These are phyloP conservation scores for Myriosclerotinia scirpicola DNA, from an alignment of 2,329 filamentous ascomycete genomes.

Conservation along the genomic window DNA sequence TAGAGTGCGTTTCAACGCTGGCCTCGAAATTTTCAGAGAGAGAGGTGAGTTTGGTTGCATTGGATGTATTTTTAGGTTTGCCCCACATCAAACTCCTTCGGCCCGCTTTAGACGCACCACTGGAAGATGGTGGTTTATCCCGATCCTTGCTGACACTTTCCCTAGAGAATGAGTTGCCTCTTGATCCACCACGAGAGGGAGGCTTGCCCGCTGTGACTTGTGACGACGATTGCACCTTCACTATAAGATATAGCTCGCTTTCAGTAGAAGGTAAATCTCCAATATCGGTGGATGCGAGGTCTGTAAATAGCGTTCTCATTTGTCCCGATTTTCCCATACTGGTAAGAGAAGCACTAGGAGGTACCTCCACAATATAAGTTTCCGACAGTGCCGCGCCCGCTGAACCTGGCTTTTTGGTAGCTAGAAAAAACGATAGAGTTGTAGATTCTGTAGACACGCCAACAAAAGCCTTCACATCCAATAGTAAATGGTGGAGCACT, in stretches of 20 bases:
- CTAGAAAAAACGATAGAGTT: conserved; percentile 75
- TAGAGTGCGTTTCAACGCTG: conserved; percentile 23
- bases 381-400: conserved; percentile 73
- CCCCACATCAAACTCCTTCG: conserved; percentile 71
- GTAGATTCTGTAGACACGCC: conserved; percentile 74
- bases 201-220: conserved; percentile 36
- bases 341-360: conserved; percentile 69
- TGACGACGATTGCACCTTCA: conserved; percentile 59
- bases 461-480: conserved; percentile 81
- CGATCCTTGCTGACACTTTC: conserved; percentile 33
- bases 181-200: conserved; percentile 30
- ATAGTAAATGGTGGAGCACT: conserved; percentile 75
- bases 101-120: conserved; percentile 52
- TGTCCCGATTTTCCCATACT: conserved; percentile 64
- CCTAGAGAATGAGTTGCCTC: conserved; percentile 28
- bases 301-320: conserved; percentile 83
- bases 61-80: conserved; percentile 50
- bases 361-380: conserved; percentile 75
- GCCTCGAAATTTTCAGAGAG: conserved; percentile 40
- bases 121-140: conserved; percentile 48
- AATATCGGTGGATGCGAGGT: conserved; percentile 61
- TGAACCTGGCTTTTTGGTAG: conserved; percentile 65
- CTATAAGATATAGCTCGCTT: conserved; percentile 77
- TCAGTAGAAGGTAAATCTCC: conserved; percentile 62
- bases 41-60: conserved; percentile 51